Evolutionary conservation across 2,329 filamentous ascomycete species (phyloP), one percentile per base, ranked within the genome.

Genomic region (Aspergillus ochraceoroseus): DNA sequence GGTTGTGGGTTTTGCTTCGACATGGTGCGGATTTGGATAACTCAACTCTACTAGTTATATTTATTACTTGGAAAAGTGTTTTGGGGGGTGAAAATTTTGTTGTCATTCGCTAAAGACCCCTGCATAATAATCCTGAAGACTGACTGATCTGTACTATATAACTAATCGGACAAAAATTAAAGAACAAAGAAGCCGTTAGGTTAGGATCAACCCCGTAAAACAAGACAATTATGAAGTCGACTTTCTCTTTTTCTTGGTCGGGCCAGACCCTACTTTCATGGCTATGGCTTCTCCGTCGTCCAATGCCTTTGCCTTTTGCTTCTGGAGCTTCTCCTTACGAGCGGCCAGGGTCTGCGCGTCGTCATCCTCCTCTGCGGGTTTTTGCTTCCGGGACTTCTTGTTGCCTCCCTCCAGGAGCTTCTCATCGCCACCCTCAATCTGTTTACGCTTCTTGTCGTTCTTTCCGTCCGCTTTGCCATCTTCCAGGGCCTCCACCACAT

Each of bases 401-500:
- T 32, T 57, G 41, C 32, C 52, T 39, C 32, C 55, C 40, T 63
- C 60, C 18, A 57, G 22, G 2, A 56, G 47, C 44, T 63, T 61
- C 44, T 63, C 58, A 2, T 51, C 54, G 1, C 61, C 56, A 7
- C n/a, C n/a, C n/a, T 47, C 57, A 26, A 38, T 51, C 32, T 59
- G 59, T 57, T 70, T 72, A 50, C 67, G 61, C 65, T 73, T 73
- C 76, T 85, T 86, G 56, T 76, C 76, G 27, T 58, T 58, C 53
- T 64, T 65, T 5, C 46, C 45, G 40, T 56, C 63, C 44, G 66
- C 63, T 33, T 51, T 43, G 28, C 58, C 61, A 32, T 58, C 59
- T 9, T 41, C 52, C 26, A 63, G 57, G 26, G 64, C 67, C 49
- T 76, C 70, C 29, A 92, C 70, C 5, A 95, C 79, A 58, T 87